phyloP scores from a whole-genome alignment of 768 basidiomycete genomes.

The Naganishia vaughanmartiniae region DNA sequence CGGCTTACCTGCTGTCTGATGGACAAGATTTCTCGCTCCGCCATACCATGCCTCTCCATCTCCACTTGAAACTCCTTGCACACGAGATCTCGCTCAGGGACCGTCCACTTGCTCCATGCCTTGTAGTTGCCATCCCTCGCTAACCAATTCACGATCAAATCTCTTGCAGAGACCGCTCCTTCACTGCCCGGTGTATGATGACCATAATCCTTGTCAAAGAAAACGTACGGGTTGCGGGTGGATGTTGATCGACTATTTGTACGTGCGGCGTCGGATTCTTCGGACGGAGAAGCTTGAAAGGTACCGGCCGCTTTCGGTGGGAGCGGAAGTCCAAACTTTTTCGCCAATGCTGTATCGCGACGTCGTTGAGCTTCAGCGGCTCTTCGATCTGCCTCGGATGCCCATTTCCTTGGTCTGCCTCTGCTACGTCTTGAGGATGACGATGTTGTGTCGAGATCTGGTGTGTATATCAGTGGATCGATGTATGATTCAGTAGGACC shows the following conservation, averaged over 20 bases:
- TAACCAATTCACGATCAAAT: conserved; percentile 14
- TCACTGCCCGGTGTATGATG: neutral
- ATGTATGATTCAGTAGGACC: neutral
- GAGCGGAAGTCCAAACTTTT: conserved; percentile 3
- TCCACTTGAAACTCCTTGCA: conserved; percentile 1
- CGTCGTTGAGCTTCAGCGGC: conserved; percentile 19
- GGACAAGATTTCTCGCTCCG: conserved; percentile 3
- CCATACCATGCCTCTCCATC: conserved; percentile 13
- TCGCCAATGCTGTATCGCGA: conserved; percentile 1
- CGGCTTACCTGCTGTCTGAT: conserved; percentile 13
- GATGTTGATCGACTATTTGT: neutral
- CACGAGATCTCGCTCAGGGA: neutral
- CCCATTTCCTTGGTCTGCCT: conserved; percentile 20
- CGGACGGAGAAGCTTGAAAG: neutral
- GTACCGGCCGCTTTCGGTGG: conserved; percentile 8
- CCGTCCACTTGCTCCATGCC: neutral
- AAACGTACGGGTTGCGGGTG: conserved; percentile 10
- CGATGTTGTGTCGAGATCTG: neutral
- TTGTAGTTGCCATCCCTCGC: conserved; percentile 5
- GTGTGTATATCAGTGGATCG: neutral
- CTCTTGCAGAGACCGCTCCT: neutral
- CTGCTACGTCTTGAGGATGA: neutral
- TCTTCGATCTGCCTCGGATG: conserved; percentile 7
- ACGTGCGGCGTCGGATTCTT: neutral
- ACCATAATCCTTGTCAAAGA: conserved; percentile 18